A percentile compares a stretch with the other conserved stretches of the same genome.
Evolutionary conservation across 805 yeast species (phyloP).

Genomic region (Blastobotrys americana): DNA sequence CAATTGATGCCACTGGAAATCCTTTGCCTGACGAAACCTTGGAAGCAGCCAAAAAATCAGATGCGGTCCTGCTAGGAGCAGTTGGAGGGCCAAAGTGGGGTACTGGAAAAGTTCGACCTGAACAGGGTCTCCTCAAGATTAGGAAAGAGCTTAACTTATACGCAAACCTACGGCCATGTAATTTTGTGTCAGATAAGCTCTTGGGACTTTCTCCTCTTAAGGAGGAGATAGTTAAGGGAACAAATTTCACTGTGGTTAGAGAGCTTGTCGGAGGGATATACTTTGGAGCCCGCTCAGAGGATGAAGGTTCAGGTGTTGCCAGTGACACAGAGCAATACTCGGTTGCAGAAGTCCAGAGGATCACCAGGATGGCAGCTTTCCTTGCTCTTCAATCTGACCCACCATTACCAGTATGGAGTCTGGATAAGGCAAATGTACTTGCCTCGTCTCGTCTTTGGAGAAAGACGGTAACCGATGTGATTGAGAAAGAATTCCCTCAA

Average conservation of each 20-base stretch:
- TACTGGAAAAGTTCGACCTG: constrained; percentile 92
- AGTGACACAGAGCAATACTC: constrained; percentile 91
- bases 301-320: constrained; percentile 78
- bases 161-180: constrained; percentile 96
- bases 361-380: constrained; percentile 97
- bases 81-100: constrained; percentile 99
- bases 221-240: constrained; percentile 77
- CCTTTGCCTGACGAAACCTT: constrained; percentile 85
- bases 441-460: constrained; percentile 97
- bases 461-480: constrained; percentile 79
- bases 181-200: constrained; percentile 78
- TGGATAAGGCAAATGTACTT: constrained; percentile 95
- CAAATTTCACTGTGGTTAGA: constrained; percentile 88
- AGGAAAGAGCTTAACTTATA: constrained; percentile 90
- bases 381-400: constrained; percentile 89
- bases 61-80: constrained; percentile 95
- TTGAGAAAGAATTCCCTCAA: constrained; percentile 84
- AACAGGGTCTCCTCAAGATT: constrained; percentile 89
- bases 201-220: constrained; percentile 84
- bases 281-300: constrained; percentile 94
- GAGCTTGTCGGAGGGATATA: constrained; percentile 98
- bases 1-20: constrained; percentile 91
- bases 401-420: constrained; percentile 90
- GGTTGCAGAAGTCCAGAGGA: constrained; percentile 87
- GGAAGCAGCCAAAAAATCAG: constrained; percentile 74